Evolutionary conservation across 257 asterid species (phyloP).

Genomic region (Solanum ahanhuiri): DNA sequence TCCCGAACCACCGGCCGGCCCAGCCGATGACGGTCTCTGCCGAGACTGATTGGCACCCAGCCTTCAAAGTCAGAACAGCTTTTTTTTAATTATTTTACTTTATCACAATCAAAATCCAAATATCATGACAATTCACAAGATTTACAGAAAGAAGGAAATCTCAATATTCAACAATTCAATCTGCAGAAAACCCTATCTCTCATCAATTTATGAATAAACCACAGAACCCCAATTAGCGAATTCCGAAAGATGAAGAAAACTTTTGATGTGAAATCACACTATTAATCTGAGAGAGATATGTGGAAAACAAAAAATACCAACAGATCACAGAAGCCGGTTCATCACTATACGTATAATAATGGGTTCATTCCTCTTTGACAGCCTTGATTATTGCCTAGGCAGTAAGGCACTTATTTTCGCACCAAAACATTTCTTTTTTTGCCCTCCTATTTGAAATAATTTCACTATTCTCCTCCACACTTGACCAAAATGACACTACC

Average conservation of each 20-base stretch:
- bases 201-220: neutral
- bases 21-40: conserved; percentile 76
- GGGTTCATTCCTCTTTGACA: neutral
- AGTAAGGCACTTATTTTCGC: neutral
- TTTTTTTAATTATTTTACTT: too few relatives aligned
- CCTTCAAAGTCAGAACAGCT: conserved; percentile 25
- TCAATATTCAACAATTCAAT: neutral
- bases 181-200: neutral
- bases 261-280: neutral
- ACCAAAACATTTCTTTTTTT: neutral
- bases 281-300: neutral
- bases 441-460: neutral
- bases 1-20: conserved; percentile 74
- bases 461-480: neutral
- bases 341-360: neutral
- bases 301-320: neutral
- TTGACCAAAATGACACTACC: neutral
- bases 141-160: neutral
- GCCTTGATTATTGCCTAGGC: neutral
- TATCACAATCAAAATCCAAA: conserved; percentile 11
- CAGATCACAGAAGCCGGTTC: neutral
- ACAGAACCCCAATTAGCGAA: neutral
- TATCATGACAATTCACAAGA: conserved; percentile 4
- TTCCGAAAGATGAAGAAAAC: neutral
- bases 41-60: conserved; percentile 99